Conservation (phyloP, 345 rosid genomes). For the Rhodamnia argentea region DNA sequence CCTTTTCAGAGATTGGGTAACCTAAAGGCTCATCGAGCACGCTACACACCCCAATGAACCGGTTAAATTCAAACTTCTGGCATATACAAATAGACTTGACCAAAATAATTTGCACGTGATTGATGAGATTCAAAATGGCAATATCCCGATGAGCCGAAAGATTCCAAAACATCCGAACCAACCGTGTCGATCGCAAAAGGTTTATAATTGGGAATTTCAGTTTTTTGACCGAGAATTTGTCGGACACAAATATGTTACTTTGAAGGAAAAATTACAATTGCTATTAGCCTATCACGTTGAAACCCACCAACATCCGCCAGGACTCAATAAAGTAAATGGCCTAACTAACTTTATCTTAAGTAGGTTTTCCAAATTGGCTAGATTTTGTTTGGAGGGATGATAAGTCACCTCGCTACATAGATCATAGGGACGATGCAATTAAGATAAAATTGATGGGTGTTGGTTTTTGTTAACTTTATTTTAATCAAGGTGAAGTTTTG, state of each 20-base stretch:
- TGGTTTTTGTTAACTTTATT: neutral
- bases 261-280: neutral
- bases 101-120: accelerated
- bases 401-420: neutral
- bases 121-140: neutral
- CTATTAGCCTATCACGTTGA: neutral
- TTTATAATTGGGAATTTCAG: neutral
- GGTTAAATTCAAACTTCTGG: accelerated
- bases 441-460: neutral
- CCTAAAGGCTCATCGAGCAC: too few species aligned
- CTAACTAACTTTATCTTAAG: neutral
- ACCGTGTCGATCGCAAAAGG: accelerated
- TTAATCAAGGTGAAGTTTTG: neutral
- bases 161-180: neutral
- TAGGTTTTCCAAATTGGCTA: neutral
- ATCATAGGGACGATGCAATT: neutral
- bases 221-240: neutral
- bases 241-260: neutral
- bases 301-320: neutral
- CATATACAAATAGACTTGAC: accelerated
- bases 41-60: neutral
- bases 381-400: neutral
- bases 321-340: too few species aligned
- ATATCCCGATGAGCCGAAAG: too few species aligned
- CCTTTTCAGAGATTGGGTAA: neutral